Conservation (phyloP, 345 rosid genomes). For the Gossypium ekmanianum region DNA sequence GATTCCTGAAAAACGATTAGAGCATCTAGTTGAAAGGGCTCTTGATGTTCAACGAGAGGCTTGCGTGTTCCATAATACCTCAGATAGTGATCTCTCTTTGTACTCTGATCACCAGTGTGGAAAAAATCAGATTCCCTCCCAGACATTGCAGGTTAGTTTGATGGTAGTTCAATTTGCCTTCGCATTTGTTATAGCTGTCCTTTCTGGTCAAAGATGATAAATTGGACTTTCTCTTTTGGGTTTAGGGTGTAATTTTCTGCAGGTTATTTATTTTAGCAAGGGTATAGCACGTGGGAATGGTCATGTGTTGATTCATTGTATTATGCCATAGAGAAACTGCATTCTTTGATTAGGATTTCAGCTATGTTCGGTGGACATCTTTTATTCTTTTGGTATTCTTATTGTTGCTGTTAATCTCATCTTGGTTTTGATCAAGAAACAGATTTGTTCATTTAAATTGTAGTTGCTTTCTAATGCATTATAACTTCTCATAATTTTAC, state of each 20-base stretch:
- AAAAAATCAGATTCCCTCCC: constrained; percentile 61
- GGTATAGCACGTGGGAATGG: not conserved
- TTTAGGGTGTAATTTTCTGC: not conserved
- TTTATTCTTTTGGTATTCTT: not conserved
- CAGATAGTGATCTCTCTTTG: constrained; percentile 56
- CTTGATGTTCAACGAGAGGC: constrained; percentile 56
- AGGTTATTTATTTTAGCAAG: not conserved
- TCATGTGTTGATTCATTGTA: not conserved
- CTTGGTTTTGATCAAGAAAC: not conserved
- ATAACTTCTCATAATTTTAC: not conserved
- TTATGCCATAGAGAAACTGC: not conserved
- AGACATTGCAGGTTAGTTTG: constrained; percentile 56
- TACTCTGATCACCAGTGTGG: constrained; percentile 65
- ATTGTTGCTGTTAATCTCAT: not conserved
- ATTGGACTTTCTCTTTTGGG: constrained; percentile 1
- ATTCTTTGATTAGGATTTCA: not conserved
- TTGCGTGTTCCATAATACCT: constrained; percentile 59
- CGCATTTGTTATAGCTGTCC: not conserved
- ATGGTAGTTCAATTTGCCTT: constrained; percentile 15
- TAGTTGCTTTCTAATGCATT: not conserved
- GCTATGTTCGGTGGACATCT: not conserved
- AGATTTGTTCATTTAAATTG: not conserved
- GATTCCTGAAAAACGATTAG: constrained; percentile 65
- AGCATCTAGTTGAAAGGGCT: constrained; percentile 64
- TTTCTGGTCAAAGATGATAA: constrained; percentile 6